These are phyloP conservation scores for Colletotrichum salicis DNA, from an alignment of 2,329 filamentous ascomycete species.

Conservation along the genomic window DNA sequence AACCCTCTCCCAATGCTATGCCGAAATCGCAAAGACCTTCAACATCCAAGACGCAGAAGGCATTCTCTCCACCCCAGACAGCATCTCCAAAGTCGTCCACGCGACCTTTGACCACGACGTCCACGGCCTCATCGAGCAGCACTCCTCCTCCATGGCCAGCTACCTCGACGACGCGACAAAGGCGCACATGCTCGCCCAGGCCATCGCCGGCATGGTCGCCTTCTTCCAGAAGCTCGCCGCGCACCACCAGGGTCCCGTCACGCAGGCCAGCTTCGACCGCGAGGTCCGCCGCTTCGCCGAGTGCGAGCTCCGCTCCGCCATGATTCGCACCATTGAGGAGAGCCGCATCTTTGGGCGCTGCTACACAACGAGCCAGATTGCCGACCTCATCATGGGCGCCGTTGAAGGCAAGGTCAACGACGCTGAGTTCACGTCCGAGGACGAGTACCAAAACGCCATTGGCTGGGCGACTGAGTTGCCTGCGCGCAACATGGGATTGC, in stretches of 20 bases:
- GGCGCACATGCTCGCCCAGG: conserved; percentile 47
- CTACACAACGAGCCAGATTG: conserved; percentile 46
- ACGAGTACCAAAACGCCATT: conserved; percentile 39
- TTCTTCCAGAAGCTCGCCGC: conserved; percentile 42
- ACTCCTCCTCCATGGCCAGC: conserved; percentile 41
- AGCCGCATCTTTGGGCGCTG: conserved; percentile 46
- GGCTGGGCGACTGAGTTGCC: conserved; percentile 44
- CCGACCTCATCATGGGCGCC: conserved; percentile 45
- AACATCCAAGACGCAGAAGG: conserved; percentile 33
- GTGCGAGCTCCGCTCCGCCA: conserved; percentile 42
- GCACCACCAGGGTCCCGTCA: conserved; percentile 35
- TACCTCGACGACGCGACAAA: conserved; percentile 46
- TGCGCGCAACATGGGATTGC: conserved; percentile 49
- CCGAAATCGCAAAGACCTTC: conserved; percentile 27
- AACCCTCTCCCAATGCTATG: conserved; percentile 34
- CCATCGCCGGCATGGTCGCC: conserved; percentile 47
- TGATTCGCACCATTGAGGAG: conserved; percentile 45
- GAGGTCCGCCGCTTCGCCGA: conserved; percentile 45
- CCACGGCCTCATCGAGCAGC: conserved; percentile 45
- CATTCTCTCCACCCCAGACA: conserved; percentile 39
- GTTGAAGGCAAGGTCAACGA: conserved; percentile 39
- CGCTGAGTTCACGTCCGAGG: conserved; percentile 30
- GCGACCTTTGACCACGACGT: conserved; percentile 48
- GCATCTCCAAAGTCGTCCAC: conserved; percentile 41
- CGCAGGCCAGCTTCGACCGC: conserved; percentile 38